Conservation (phyloP, 2,329 filamentous ascomycete genomes). For the Lecanicillium sp. region DNA sequence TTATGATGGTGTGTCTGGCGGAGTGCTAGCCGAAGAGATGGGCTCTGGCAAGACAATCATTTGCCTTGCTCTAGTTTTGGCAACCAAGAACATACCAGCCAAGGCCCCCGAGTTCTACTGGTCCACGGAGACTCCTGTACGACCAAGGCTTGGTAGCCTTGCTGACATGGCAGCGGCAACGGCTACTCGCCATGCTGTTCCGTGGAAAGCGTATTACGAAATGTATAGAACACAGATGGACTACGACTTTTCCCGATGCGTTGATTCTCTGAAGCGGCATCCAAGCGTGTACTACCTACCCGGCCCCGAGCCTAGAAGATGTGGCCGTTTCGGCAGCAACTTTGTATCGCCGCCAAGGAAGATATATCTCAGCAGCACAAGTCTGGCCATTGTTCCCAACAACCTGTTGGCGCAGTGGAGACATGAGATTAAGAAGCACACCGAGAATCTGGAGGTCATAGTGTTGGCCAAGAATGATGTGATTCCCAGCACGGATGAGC, state of each 20-base stretch:
- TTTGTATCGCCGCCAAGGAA: constrained; percentile 29
- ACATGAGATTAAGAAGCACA: constrained; percentile 73
- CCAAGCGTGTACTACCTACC: constrained; percentile 52
- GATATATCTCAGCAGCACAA: constrained; percentile 60
- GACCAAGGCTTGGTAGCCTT: constrained; percentile 50
- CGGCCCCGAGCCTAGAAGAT: constrained; percentile 26
- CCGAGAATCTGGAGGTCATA: constrained; percentile 56
- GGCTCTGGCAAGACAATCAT: constrained; percentile 83
- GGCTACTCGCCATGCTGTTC: constrained; percentile 57
- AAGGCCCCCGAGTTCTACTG: constrained; percentile 56
- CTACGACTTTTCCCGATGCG: constrained; percentile 45
- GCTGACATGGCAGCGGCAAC: constrained; percentile 69
- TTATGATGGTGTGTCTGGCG: constrained; percentile 70
- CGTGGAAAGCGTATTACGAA: constrained; percentile 63
- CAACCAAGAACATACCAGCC: constrained; percentile 63
- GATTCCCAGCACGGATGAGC: constrained; percentile 48
- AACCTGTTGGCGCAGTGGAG: constrained; percentile 84
- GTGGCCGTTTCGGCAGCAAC: constrained; percentile 7
- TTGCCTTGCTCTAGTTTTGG: constrained; percentile 67
- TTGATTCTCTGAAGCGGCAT: constrained; percentile 48
- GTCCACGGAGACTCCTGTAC: constrained; percentile 27
- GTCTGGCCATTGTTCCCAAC: constrained; percentile 71
- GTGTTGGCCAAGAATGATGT: constrained; percentile 46
- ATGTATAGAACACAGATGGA: constrained; percentile 34
- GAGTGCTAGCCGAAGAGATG: constrained; percentile 76